Conservation (phyloP, 2,329 filamentous ascomycete genomes). For the Seiridium cupressi region DNA sequence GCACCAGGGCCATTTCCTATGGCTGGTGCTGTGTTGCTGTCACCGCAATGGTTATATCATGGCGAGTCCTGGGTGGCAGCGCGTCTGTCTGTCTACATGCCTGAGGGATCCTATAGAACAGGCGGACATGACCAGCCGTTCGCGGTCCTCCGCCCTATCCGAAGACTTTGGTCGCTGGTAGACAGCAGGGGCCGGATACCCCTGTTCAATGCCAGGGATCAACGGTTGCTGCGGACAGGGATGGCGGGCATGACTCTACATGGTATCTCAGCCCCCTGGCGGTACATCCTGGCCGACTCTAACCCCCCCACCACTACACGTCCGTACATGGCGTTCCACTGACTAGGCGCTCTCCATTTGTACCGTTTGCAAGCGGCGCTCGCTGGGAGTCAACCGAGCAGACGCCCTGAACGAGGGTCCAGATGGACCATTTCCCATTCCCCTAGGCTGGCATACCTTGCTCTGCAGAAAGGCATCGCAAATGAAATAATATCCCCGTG, state of each 20-base stretch:
- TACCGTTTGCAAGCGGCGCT: conserved; percentile 2
- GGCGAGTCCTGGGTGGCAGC: too few relatives aligned
- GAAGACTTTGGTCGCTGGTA: too few relatives aligned
- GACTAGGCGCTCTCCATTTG: neutral
- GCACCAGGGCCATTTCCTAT: too few relatives aligned
- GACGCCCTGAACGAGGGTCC: neutral
- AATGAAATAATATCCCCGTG: conserved; percentile 17
- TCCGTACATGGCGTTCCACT: neutral
- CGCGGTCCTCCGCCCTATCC: too few relatives aligned
- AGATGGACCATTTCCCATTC: neutral
- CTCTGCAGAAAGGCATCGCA: neutral
- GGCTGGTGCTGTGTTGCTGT: too few relatives aligned
- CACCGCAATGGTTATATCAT: too few relatives aligned
- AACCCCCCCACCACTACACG: neutral
- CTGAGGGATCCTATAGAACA: too few relatives aligned
- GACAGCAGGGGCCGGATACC: too few relatives aligned
- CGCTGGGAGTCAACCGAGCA: neutral
- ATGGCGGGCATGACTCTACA: neutral
- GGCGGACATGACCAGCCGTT: too few relatives aligned
- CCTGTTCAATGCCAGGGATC: too few relatives aligned
- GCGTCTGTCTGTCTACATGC: too few relatives aligned
- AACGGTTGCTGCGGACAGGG: neutral
- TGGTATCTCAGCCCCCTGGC: neutral
- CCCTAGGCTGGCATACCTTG: conserved; percentile 1
- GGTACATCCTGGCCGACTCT: neutral